Conservation (phyloP, 2,329 filamentous ascomycete genomes). For the Beauveria sp. region DNA sequence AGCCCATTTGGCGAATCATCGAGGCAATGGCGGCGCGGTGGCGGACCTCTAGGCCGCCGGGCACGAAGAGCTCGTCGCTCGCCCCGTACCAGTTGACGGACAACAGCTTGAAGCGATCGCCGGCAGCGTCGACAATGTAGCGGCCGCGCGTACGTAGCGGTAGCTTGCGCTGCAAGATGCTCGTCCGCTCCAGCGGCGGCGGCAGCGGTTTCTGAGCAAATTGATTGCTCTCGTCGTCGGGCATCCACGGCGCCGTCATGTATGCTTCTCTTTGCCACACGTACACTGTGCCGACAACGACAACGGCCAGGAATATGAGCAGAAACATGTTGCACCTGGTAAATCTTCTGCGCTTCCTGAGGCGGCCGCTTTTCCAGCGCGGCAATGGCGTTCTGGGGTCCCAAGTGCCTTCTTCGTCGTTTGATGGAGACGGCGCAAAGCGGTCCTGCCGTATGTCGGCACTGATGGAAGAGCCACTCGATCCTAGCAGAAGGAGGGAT, state of each 20-base stretch:
- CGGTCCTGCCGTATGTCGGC: background rate
- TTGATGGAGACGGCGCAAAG: background rate
- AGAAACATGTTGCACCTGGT: background rate
- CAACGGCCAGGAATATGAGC: background rate
- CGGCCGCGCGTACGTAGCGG: slow-evolving; percentile 54
- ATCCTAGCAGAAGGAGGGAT: background rate
- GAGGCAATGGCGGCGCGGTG: slow-evolving; percentile 54
- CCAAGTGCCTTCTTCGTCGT: background rate
- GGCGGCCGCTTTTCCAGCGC: background rate
- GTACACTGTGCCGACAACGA: slow-evolving; percentile 22
- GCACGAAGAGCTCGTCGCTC: slow-evolving; percentile 58
- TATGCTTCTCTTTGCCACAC: slow-evolving; percentile 38
- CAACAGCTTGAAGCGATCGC: slow-evolving; percentile 52
- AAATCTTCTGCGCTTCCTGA: background rate
- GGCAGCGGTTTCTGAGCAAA: slow-evolving; percentile 44
- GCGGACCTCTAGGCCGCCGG: slow-evolving; percentile 54
- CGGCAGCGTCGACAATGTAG: slow-evolving; percentile 50
- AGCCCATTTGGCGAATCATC: slow-evolving; percentile 54
- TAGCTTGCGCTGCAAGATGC: slow-evolving; percentile 42
- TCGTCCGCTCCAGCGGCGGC: slow-evolving; percentile 33
- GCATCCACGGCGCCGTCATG: slow-evolving; percentile 39
- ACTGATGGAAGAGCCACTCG: background rate
- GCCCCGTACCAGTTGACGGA: slow-evolving; percentile 67
- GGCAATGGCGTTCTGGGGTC: background rate
- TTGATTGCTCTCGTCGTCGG: slow-evolving; percentile 36